Evolutionary conservation across 1,139 yeast species (phyloP).

Genomic region (Kluyveromyces sp.): DNA sequence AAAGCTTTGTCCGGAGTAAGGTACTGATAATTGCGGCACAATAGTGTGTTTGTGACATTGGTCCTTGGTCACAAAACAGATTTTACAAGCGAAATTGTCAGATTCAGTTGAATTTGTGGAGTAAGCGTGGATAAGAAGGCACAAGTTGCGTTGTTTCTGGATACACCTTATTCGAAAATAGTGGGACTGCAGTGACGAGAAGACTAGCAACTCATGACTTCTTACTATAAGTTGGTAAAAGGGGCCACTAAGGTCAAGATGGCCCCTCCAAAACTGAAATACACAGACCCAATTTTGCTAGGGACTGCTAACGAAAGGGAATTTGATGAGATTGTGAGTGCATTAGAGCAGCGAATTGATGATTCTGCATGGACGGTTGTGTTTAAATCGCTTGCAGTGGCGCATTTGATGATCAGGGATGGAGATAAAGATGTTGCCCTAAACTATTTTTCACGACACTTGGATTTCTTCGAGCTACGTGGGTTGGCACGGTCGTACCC

Average conservation of each 20-base stretch:
- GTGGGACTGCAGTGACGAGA: too few species aligned
- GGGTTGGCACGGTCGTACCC: slow-evolving; percentile 31
- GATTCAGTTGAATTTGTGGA: too few species aligned
- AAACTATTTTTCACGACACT: slow-evolving; percentile 52
- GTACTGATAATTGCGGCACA: too few species aligned
- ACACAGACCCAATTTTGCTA: slow-evolving; percentile 84
- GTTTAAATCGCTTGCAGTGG: slow-evolving; percentile 73
- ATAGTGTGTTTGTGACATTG: too few species aligned
- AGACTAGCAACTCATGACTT: slow-evolving; percentile 40
- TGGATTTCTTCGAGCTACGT: slow-evolving; percentile 45
- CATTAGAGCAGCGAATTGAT: slow-evolving; percentile 52
- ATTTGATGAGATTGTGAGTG: slow-evolving; percentile 61
- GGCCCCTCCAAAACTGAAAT: slow-evolving; percentile 98
- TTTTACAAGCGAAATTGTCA: too few species aligned
- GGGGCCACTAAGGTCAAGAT: slow-evolving; percentile 70
- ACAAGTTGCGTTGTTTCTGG: too few species aligned
- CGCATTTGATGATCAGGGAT: slow-evolving; percentile 63
- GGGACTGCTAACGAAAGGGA: slow-evolving; percentile 59
- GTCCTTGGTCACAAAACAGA: too few species aligned
- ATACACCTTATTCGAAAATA: not conserved
- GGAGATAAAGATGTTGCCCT: slow-evolving; percentile 72
- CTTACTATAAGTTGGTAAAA: slow-evolving; percentile 53
- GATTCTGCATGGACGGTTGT: slow-evolving; percentile 89
- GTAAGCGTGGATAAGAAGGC: too few species aligned
- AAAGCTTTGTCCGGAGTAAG: too few species aligned